Evolutionary conservation across 306 rosid genomes (phyloP).

Genomic region (Fagus sylvatica): DNA sequence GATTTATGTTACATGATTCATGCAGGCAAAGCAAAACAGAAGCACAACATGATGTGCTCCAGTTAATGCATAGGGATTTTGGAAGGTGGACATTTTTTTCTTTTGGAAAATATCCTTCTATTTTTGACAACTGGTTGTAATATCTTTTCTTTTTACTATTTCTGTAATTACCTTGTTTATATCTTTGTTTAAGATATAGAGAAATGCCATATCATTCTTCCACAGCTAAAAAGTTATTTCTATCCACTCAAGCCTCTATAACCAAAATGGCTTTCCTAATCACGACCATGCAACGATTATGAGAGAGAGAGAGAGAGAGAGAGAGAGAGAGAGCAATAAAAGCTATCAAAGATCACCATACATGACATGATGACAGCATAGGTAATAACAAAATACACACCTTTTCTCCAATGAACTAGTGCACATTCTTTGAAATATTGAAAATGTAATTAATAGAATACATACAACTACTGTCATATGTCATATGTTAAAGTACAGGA

Average conservation of each 20-base stretch:
- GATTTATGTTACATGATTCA: slow-evolving; percentile 19
- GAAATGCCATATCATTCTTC: neutral
- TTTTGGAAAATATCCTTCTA: slow-evolving; percentile 1
- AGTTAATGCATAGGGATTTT: slow-evolving; percentile 28
- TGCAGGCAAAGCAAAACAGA: slow-evolving; percentile 77
- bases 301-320: neutral
- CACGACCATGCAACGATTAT: neutral
- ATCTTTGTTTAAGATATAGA: neutral
- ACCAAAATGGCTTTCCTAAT: neutral
- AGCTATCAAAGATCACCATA: neutral
- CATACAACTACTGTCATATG: too few relatives aligned
- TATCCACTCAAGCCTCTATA: neutral
- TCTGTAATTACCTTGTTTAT: neutral
- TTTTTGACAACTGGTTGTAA: neutral
- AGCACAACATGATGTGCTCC: slow-evolving; percentile 55
- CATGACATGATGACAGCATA: neutral
- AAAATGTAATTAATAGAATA: neutral
- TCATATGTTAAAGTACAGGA: too few relatives aligned
- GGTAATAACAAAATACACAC: too few relatives aligned
- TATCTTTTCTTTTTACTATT: neutral
- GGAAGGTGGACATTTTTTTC: slow-evolving; percentile 13
- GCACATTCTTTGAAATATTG: neutral
- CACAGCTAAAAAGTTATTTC: neutral
- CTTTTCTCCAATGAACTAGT: neutral
- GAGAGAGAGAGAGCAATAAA: neutral